Conservation (phyloP, 305 asterid species). For the Fraxinus sp. region DNA sequence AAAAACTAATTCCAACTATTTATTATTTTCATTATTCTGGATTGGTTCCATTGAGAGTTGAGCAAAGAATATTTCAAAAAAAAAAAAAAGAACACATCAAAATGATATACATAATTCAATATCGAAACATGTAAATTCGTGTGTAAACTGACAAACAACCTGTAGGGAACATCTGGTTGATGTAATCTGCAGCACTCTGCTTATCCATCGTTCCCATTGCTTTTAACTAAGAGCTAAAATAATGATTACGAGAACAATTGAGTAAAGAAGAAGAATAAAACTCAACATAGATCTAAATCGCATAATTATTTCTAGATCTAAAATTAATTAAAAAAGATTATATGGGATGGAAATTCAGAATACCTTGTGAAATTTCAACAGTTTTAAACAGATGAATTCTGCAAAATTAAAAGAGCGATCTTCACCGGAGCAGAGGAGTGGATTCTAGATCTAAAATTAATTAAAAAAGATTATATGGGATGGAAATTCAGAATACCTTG, state of each 20-base stretch:
- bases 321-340: not conserved
- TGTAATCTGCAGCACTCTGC: conserved; percentile 91
- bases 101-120: not conserved
- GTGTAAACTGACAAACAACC: conserved; percentile 38
- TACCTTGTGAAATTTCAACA: not conserved
- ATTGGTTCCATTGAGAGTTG: not conserved
- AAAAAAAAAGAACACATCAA: not conserved
- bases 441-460: not conserved
- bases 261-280: not conserved
- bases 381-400: not conserved
- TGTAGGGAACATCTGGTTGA: conserved; percentile 97
- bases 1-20: not conserved
- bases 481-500: not conserved
- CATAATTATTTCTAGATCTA: not conserved
- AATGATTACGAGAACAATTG: not conserved
- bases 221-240: conserved; percentile 15
- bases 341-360: not conserved
- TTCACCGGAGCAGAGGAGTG: not conserved
- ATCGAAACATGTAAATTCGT: not conserved
- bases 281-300: not conserved
- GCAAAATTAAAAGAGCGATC: not conserved
- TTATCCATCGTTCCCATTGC: conserved; percentile 66
- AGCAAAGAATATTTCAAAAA: not conserved
- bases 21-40: not conserved
- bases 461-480: not conserved